These are phyloP conservation scores for Epichloe sylvatica DNA, from an alignment of 2,329 filamentous ascomycete species.

Conservation along the genomic window DNA sequence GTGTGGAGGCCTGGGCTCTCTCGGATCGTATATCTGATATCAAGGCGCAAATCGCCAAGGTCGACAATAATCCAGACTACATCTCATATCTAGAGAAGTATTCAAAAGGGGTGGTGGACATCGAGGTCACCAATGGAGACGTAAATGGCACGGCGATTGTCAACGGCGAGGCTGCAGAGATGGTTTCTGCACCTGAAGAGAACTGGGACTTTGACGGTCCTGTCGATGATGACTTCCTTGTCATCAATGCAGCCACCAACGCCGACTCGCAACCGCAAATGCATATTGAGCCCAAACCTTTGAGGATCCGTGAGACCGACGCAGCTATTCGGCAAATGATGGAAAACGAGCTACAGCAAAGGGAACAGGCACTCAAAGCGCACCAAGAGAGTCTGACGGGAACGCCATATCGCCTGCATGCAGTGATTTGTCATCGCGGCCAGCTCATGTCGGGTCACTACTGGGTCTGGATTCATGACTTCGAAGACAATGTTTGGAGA, in stretches of 20 bases:
- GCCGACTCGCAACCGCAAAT: background rate
- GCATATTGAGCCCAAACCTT: constrained; percentile 7
- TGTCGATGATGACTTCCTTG: constrained; percentile 22
- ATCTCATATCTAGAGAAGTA: constrained; percentile 16
- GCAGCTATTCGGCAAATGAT: constrained; percentile 28
- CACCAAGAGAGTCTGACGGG: constrained; percentile 39
- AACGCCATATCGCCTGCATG: constrained; percentile 70
- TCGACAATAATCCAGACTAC: constrained; percentile 14
- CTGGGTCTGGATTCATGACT: constrained; percentile 93
- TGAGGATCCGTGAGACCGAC: constrained; percentile 14
- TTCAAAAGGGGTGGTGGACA: constrained; percentile 12
- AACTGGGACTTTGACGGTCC: constrained; percentile 26
- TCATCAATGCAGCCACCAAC: constrained; percentile 13
- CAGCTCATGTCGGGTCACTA: constrained; percentile 70
- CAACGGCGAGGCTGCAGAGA: background rate
- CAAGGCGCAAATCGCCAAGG: constrained; percentile 24
- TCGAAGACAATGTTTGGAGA: constrained; percentile 67
- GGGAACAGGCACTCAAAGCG: constrained; percentile 14
- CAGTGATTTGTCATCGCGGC: constrained; percentile 83
- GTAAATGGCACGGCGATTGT: background rate
- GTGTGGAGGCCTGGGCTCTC: constrained; percentile 61
- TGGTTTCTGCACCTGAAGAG: constrained; percentile 11
- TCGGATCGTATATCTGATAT: constrained; percentile 48
- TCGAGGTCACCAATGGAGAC: background rate
- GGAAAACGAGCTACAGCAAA: constrained; percentile 24